Percentiles rank a stretch among this genome's conserved stretches.
phyloP scores from a whole-genome alignment of 257 asterid genomes.

The Parsonsia alboflavescens region DNA sequence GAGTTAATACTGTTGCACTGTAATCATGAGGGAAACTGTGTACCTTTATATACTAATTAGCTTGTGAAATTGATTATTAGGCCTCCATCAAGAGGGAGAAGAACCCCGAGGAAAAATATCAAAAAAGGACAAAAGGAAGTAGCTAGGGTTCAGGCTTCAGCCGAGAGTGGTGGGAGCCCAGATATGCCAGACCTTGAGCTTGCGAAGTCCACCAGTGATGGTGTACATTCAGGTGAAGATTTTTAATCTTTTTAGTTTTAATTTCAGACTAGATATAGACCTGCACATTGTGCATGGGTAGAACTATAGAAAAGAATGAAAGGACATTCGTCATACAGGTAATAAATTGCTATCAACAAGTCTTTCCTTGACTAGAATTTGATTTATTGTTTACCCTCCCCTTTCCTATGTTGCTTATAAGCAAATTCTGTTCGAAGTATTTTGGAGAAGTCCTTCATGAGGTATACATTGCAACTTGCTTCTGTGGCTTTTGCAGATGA shows the following conservation, averaged over 20 bases:
- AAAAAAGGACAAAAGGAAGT: constrained; percentile 36
- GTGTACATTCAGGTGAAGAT: constrained; percentile 51
- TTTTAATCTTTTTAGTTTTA: background rate
- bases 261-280: constrained; percentile 1
- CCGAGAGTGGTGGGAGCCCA: constrained; percentile 39
- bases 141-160: constrained; percentile 38
- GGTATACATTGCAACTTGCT: background rate
- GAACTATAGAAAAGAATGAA: background rate
- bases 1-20: constrained; percentile 29
- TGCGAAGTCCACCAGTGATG: constrained; percentile 31
- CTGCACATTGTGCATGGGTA: background rate
- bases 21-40: constrained; percentile 14
- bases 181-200: constrained; percentile 29
- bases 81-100: constrained; percentile 64
- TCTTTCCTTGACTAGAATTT: background rate
- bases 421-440: background rate
- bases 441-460: background rate
- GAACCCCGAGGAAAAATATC: constrained; percentile 73
- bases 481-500: constrained; percentile 16
- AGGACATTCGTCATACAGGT: background rate
- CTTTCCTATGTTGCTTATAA: background rate
- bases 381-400: background rate
- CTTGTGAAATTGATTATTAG: constrained; percentile 43
- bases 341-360: background rate
- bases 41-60: constrained; percentile 15